Conservation (phyloP, 495 filamentous ascomycete genomes). For the Saxophila tyrrhenica region DNA sequence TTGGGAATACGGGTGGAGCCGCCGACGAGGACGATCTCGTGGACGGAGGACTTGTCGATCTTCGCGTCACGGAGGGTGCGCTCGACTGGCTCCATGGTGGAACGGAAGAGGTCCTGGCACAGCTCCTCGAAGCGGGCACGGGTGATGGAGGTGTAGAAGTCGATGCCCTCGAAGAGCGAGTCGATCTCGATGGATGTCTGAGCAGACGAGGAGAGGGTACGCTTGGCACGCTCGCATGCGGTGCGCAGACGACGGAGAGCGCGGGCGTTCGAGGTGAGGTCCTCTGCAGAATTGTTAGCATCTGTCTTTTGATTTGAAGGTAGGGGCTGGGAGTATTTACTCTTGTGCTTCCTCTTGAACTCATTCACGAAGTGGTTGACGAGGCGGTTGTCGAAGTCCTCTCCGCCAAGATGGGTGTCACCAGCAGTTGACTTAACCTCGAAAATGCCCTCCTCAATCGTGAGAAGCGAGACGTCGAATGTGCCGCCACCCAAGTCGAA, state of each 20-base stretch:
- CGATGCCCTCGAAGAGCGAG: slow-evolving; percentile 93
- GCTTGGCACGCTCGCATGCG: slow-evolving; percentile 98
- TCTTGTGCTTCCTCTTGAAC: slow-evolving; percentile 85
- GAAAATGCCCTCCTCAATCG: slow-evolving; percentile 99
- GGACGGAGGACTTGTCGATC: slow-evolving; percentile 86
- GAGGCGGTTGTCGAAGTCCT: slow-evolving; percentile 97
- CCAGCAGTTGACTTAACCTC: slow-evolving; percentile 97
- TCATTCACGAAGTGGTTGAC: slow-evolving; percentile 93
- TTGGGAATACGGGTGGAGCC: slow-evolving; percentile 98
- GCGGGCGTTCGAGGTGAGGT: slow-evolving; percentile 81
- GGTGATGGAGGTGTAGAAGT: slow-evolving; percentile 98
- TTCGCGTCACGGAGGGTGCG: slow-evolving; percentile 95
- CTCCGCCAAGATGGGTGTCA: slow-evolving; percentile 98
- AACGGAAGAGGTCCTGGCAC: slow-evolving; percentile 91
- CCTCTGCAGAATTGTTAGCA: slow-evolving; percentile 30
- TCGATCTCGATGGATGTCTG: slow-evolving; percentile 99
- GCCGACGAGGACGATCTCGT: slow-evolving; percentile 97
- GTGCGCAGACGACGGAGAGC: slow-evolving; percentile 95
- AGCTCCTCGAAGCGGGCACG: slow-evolving; percentile 99
- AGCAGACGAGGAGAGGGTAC: slow-evolving; percentile 89
- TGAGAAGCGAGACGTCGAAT: slow-evolving; percentile 97
- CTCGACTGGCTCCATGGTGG: slow-evolving; percentile 94
- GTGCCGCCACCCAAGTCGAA: slow-evolving; percentile 99
- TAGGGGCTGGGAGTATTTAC: no score
- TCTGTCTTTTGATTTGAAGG: background rate